A percentile compares a stretch with the other conserved stretches of the same genome.
phyloP scores from a whole-genome alignment of 768 basidiomycete genomes.

The Suillus spraguei region DNA sequence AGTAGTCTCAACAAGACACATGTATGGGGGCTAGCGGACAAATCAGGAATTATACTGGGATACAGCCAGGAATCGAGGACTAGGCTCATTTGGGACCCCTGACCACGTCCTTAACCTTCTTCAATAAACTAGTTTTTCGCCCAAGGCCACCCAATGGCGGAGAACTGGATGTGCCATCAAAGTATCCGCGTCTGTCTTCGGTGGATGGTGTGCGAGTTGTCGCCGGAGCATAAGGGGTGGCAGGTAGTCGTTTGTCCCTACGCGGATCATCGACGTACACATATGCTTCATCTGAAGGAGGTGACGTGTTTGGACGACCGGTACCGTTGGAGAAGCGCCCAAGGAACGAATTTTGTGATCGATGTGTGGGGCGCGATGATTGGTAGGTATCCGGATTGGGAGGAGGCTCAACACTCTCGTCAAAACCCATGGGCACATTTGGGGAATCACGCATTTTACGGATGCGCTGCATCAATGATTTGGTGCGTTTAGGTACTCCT shows the following conservation, averaged over 20 bases:
- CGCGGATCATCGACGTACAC: conserved; percentile 61
- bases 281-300: conserved; percentile 52
- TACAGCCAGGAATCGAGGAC: conserved; percentile 12
- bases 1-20: conserved; percentile 13
- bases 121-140: conserved; percentile 77
- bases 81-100: conserved; percentile 49
- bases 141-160: conserved; percentile 52
- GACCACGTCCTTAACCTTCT: conserved; percentile 76
- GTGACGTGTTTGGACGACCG: conserved; percentile 40
- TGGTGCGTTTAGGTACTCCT: conserved; percentile 66
- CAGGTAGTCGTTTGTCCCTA: conserved; percentile 57
- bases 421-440: conserved; percentile 70
- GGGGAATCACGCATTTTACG: conserved; percentile 87
- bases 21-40: conserved; percentile 6
- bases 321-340: conserved; percentile 59
- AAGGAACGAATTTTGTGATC: conserved; percentile 73
- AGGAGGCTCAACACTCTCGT: conserved; percentile 42
- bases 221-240: conserved; percentile 39
- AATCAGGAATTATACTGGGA: conserved; percentile 15
- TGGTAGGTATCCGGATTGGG: conserved; percentile 40
- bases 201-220: conserved; percentile 27
- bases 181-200: conserved; percentile 46
- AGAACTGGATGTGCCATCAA: conserved; percentile 43
- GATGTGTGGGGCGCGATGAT: conserved; percentile 61
- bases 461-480: conserved; percentile 86